Evolutionary conservation across 2,329 filamentous ascomycete species (phyloP), one percentile per base, ranked within the genome.

Genomic region (Verticillium longisporum): DNA sequence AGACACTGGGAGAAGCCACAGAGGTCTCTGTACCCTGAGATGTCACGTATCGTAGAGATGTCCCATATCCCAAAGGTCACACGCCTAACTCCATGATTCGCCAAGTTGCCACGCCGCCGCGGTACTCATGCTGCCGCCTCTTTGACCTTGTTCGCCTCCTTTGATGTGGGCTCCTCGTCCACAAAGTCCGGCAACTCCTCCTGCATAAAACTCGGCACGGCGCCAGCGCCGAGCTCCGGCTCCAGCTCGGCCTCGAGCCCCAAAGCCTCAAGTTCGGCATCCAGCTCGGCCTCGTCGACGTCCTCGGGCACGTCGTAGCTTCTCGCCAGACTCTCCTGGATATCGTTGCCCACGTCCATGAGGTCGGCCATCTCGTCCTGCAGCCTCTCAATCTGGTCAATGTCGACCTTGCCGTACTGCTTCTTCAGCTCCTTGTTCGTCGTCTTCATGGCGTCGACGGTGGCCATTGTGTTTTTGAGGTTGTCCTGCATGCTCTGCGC

Each of bases 311-410:
- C 84, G 72, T 98, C 94, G 75, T 99, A 99, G 67, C 90, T 91
- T 65, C 95, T 78, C 63, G 90, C 89, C 61, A 99, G 89, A 66
- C 90, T 93, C 78, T 98, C 95, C 77, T 99, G 92, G 62, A 99
- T 99, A 75, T 99, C 95, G 75, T 98, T 98, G 3, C 95, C 94
- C 63, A 97, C 88, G 72, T 99, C 95, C 86, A 99, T 91, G 69
- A 99, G 75, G 76, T 99, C 95, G 6, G 93, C 93, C 95, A 99
- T 98, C 78, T 99, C 94, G 73, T 99, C 95, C 83, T 99, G 94
- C 83, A 99, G 85, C 67, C 89, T 83, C 83, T 99, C 95, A 69
- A 99, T 98, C 83, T 96, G 92, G 76, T 98, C 95, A 60, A 99
- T 89, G 71, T 99, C 90, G 66, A 99, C 90, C 80, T 97, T 97